Percentiles rank a stretch among this genome's conserved stretches.
These are phyloP conservation scores for Colletotrichum siamense DNA, from an alignment of 2,329 filamentous ascomycete genomes.

Conservation along the genomic window DNA sequence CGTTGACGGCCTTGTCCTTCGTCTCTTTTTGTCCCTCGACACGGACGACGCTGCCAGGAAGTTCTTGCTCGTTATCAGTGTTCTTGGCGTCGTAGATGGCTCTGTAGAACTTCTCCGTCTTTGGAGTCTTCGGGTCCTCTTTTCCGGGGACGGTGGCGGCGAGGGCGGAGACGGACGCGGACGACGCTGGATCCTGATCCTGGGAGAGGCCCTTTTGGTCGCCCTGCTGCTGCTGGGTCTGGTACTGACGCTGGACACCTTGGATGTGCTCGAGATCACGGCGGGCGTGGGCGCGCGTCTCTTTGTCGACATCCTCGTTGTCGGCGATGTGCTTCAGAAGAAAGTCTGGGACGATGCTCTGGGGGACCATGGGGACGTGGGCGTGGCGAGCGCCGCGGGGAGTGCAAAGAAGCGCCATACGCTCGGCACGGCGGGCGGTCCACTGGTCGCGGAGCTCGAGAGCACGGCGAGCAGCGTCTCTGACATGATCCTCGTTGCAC, in stretches of 20 bases:
- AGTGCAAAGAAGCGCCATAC: conserved; percentile 36
- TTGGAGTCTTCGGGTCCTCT: conserved; percentile 11
- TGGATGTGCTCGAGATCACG: conserved; percentile 44
- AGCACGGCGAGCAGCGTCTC: conserved; percentile 39
- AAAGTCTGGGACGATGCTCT: background rate
- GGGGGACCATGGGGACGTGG: background rate
- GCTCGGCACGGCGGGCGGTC: conserved; percentile 35
- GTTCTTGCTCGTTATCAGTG: conserved; percentile 35
- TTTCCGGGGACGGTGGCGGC: conserved; percentile 23
- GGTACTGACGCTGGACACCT: conserved; percentile 30
- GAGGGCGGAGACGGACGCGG: background rate
- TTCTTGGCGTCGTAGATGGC: conserved; percentile 50
- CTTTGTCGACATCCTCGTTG: conserved; percentile 37
- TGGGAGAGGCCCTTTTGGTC: background rate
- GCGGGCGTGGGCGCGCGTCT: conserved; percentile 40
- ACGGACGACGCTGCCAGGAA: conserved; percentile 49
- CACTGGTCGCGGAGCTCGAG: conserved; percentile 38
- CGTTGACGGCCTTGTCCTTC: conserved; percentile 49
- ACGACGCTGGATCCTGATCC: background rate
- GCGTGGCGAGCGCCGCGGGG: conserved; percentile 33
- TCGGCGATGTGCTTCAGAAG: conserved; percentile 2
- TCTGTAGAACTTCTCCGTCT: conserved; percentile 34
- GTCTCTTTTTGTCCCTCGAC: conserved; percentile 45
- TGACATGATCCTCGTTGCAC: conserved; percentile 38
- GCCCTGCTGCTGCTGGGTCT: conserved; percentile 30